These are phyloP conservation scores for Starmerella apis DNA, from an alignment of 805 yeast species.

Conservation along the genomic window DNA sequence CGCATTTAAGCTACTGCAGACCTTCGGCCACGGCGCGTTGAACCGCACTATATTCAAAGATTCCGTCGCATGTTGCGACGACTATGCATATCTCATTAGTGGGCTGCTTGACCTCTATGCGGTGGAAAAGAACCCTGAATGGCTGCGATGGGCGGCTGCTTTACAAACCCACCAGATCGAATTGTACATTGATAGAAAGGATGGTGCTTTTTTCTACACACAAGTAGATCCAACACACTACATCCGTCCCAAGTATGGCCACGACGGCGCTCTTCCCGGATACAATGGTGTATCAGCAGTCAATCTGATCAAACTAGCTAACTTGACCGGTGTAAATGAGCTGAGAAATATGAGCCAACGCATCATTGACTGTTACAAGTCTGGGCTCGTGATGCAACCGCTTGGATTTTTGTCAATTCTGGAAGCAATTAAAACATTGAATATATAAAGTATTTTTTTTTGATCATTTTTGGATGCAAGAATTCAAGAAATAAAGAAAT, in stretches of 20 bases:
- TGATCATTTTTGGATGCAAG: no score
- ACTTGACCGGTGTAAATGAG: constrained; percentile 4
- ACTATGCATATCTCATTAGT: constrained; percentile 31
- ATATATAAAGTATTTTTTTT: no score
- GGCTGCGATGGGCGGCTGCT: constrained; percentile 28
- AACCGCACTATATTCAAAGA: not conserved
- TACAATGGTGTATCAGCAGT: constrained; percentile 31
- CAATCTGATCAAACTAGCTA: constrained; percentile 24
- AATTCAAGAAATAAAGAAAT: no score
- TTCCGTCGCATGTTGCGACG: constrained; percentile 26
- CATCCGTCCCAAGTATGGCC: constrained; percentile 32
- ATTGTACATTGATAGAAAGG: constrained; percentile 31
- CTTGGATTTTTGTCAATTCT: constrained; percentile 1
- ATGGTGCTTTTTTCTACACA: constrained; percentile 29
- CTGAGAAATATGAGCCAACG: constrained; percentile 3
- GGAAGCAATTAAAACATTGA: not conserved
- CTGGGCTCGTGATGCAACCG: constrained; percentile 4
- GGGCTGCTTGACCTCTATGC: constrained; percentile 33
- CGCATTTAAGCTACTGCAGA: not conserved
- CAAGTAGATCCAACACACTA: constrained; percentile 26
- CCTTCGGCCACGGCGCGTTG: not conserved
- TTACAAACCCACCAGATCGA: constrained; percentile 30
- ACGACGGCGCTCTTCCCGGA: constrained; percentile 34
- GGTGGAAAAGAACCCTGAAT: constrained; percentile 27
- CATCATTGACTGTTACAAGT: constrained; percentile 1